These are phyloP conservation scores for Monosporascus cannonballus DNA, from an alignment of 2,329 filamentous ascomycete species.

Conservation along the genomic window DNA sequence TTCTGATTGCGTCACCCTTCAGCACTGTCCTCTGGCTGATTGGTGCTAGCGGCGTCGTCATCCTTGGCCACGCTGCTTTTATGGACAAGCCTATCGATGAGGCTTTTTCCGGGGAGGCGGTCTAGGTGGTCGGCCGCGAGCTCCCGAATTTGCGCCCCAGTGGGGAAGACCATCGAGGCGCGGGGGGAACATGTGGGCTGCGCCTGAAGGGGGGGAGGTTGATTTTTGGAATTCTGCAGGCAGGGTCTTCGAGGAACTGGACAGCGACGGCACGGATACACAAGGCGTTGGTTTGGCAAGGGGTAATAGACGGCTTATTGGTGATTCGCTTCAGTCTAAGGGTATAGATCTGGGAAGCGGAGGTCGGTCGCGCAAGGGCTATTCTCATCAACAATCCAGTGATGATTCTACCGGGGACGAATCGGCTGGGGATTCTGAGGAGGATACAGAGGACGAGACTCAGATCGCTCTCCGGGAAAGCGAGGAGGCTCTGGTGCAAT, in stretches of 20 bases:
- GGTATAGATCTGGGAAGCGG: slow-evolving; percentile 50
- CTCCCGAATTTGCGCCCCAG: slow-evolving; percentile 88
- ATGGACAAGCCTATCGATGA: slow-evolving; percentile 99
- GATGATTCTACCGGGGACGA: slow-evolving; percentile 44
- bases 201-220: slow-evolving; percentile 41
- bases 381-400: slow-evolving; percentile 32
- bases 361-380: slow-evolving; percentile 32
- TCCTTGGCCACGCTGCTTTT: slow-evolving; percentile 88
- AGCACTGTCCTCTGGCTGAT: slow-evolving; percentile 88
- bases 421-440: slow-evolving; percentile 41
- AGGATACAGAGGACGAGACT: slow-evolving; percentile 47
- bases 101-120: slow-evolving; percentile 99
- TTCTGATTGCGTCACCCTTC: slow-evolving; percentile 79
- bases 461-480: slow-evolving; percentile 54
- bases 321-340: slow-evolving; percentile 56
- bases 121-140: slow-evolving; percentile 99
- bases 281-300: slow-evolving; percentile 47
- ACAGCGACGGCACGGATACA: slow-evolving; percentile 51
- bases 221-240: slow-evolving; percentile 31
- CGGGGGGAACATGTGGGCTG: slow-evolving; percentile 59
- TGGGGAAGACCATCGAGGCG: slow-evolving; percentile 99
- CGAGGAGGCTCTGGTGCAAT: slow-evolving; percentile 71
- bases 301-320: slow-evolving; percentile 45
- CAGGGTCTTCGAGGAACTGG: slow-evolving; percentile 63
- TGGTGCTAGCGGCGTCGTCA: slow-evolving; percentile 87